These are phyloP conservation scores for Cyclospora cayetanensis DNA, from an alignment of 169 alveolate species.

Conservation along the genomic window DNA sequence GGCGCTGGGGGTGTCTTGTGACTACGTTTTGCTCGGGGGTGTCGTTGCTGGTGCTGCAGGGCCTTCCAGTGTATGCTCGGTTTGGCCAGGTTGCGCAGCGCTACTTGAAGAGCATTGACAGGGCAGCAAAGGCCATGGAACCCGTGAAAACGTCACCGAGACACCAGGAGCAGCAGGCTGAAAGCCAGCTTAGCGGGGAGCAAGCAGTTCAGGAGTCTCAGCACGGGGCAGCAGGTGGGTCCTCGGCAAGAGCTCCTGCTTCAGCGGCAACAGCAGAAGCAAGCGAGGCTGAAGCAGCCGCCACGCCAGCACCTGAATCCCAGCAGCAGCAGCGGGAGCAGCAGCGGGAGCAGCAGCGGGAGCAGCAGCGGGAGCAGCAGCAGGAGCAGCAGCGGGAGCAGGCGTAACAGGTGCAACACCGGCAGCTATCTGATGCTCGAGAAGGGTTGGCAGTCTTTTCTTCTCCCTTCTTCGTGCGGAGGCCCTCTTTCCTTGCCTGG, in stretches of 20 bases:
- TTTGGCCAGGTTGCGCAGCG: slow-evolving; percentile 6
- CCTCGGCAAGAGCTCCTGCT: background rate
- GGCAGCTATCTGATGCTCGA: no score
- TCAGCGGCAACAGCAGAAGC: background rate
- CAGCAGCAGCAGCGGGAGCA: no score
- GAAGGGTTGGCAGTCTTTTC: no score
- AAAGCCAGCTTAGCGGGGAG: no score
- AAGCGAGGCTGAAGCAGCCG: background rate
- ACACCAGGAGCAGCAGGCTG: slow-evolving; percentile 11
- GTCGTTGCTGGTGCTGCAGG: background rate
- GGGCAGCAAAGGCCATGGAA: background rate
- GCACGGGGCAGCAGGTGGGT: background rate
- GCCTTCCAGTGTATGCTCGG: background rate
- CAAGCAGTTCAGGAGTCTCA: background rate
- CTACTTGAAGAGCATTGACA: background rate
- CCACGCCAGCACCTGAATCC: background rate
- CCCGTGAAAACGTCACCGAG: background rate
- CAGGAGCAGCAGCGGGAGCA: background rate
- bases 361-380: slow-evolving; percentile 9
- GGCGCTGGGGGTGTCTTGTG: background rate
- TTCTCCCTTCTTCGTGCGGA: no score
- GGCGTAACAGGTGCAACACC: background rate
- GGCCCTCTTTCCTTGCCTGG: no score
- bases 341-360: no score
- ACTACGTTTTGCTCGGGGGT: background rate